A percentile compares a stretch with the other conserved stretches of the same genome.
Evolutionary conservation across 225 moss, liverwort and hornwort species (phyloP).

Genomic region (Neckera pumila): DNA sequence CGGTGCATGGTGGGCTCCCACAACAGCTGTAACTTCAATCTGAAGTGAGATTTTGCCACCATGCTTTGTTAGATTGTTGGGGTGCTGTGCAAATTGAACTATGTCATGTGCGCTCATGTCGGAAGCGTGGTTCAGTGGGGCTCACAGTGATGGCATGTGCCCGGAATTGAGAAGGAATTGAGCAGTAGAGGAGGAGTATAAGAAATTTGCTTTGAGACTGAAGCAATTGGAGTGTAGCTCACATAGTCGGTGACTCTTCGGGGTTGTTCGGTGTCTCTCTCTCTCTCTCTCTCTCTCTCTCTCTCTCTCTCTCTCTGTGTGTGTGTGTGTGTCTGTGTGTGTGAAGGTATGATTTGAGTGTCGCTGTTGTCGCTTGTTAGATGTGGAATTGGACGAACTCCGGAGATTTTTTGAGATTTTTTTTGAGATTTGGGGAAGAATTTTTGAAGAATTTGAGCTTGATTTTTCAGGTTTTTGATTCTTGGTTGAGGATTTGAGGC

Average conservation of each 20-base stretch:
- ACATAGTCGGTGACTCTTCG: neutral
- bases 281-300: too few relatives aligned
- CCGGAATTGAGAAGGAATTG: neutral
- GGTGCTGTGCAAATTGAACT: neutral
- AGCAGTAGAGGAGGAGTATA: neutral
- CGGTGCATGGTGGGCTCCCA: neutral
- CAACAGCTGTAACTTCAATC: neutral
- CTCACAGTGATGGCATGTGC: slow-evolving; percentile 1
- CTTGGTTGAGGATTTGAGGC: neutral
- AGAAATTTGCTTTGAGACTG: neutral
- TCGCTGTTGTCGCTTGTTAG: neutral
- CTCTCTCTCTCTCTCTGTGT: too few relatives aligned
- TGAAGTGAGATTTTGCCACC: neutral
- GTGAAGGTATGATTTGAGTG: neutral
- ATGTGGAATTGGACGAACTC: neutral
- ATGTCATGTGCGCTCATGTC: neutral
- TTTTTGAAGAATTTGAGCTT: neutral
- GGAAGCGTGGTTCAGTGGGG: neutral
- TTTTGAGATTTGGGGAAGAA: neutral
- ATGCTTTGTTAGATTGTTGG: neutral
- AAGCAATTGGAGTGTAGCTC: neutral
- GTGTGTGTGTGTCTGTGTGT: neutral
- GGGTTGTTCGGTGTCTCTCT: neutral
- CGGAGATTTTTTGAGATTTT: neutral
- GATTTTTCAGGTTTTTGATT: neutral